Base-by-base conservation (phyloP, 345 rosid species). In the Pelargonium nanum region DNA sequence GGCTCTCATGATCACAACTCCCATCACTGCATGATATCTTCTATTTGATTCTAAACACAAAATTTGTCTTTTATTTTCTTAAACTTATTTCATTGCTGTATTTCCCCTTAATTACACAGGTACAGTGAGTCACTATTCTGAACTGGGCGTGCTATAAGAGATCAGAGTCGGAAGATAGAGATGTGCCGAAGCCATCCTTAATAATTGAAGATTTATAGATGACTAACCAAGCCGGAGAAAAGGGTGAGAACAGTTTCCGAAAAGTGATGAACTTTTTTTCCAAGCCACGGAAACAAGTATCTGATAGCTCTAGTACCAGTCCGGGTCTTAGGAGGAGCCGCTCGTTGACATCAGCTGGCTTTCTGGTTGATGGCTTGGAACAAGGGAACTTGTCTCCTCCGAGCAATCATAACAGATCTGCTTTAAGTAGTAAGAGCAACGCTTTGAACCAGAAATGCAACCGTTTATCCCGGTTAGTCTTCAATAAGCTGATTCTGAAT, bases 261-360 rank as follows among this genome's bases (percentile, higher is more conserved):
- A 75, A 79, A 68, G 74, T 82, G 24, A 77, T 64, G 48, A 63
- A 77, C 19, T 62, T 64, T 4, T 74, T 70, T 26, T 67, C 83
- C 21, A 86, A 83, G 59, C 75, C 87, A 34, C 70, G 68, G 19
- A 83, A 75, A 72, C 82, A 79, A 71, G 67, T 61, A 61, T 59
- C 74, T 70, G 89, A 81, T 66, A 69, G 77, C 73, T 73, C 74
- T 48, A 57, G 70, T 57, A 16, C 67, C 12, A 58, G 61, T 67
- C 71, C 86, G 15, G 62, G 57, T 74, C 94, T 89, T 66, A 81
- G 90, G 74, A 81, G 89, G 78, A 87, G 97, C 76, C 88, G 80
- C 63, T 93, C 99, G 2, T 60, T 77, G 62, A 81, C 99, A 63
- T 89, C 93, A 0, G 80, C 89, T 25, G 81, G 84, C 60, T 78